Base-by-base conservation (phyloP, 768 basidiomycete species). In the Psilocybe tampanensis region DNA sequence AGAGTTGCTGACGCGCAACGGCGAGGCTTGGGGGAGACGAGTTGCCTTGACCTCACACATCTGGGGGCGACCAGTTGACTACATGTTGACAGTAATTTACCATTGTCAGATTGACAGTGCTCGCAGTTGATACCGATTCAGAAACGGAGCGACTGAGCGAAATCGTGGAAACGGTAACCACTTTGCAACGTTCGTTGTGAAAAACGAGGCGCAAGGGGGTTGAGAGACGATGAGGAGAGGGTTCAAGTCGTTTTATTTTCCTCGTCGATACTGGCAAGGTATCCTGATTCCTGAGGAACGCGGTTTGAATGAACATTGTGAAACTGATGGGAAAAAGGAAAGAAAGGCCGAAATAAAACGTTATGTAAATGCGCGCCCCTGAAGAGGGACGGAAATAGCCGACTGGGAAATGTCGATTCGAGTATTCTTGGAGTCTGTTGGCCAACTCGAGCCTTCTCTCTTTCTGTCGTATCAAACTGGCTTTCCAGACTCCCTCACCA, bases 381-480 rank as follows among this genome's bases (percentile, higher is more conserved):
- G 36, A 29, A 4, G 33, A 33, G 36, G 39, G 41, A 19, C 55
- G 59, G 59, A 6, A 44, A 44, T 48, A 36, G 54, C 59, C 59
- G 55, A 60, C 36, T 21, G 36, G 49, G 36, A 44, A 36, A 44
- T 49, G 23, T 41, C 21, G 34, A 41, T 45, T 48, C 26, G 47
- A 60, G 42, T 55, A 55, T 56, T 60, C 52, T 56, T 56, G 49
- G 54, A 56, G n/a, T n/a, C n/a, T 34, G 17, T 23, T 47, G 19
- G 47, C 49, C 51, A 48, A 47, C 44, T 39, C 60, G 13, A 58
- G 34, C 47, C 36, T 51, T 55, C 47, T 52, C 44, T 61, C 56
- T 65, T 59, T 61, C 60, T 52, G 54, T 52, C 60, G 39, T 53
- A 54, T 60, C 60, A 64, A 58, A 59, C 73, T 74, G 73, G 73